Base-by-base conservation (phyloP, 1,284 basidiomycete genomes). In the Trichosporon coremiiforme region DNA sequence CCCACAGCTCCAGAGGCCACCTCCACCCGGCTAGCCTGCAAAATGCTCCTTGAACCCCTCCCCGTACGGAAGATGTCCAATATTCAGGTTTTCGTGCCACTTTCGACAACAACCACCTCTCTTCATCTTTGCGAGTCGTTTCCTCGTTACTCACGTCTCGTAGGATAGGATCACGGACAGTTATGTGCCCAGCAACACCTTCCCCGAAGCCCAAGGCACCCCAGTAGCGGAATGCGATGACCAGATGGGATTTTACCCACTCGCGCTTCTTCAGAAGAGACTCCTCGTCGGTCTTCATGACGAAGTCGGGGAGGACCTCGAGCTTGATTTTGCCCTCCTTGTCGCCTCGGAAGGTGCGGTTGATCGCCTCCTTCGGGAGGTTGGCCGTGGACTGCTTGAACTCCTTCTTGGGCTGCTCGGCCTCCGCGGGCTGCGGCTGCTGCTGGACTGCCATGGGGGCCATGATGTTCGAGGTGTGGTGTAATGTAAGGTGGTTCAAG, bases 121-220 rank as follows among this genome's bases (percentile, higher is more conserved):
- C 45, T 7, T 13, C 6, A 8, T 20, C 45, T n/a, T 47, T 9
- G n/a, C 45, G 45, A 20, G 20, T 7, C 45, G 17, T 20, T 20
- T 47, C n/a, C 20, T 7, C 4, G n/a, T 55, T 9, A 57, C 65
- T 57, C 45, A 57, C 50, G 72, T 77, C 79, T 2, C 73, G 70
- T 22, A 76, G 63, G 66, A 82, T 76, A 1, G 81, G 81, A 74
- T 89, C 88, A 77, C 88, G 85, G 64, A 89, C 87, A 22, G 89
- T 90, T 72, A 90, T 87, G 78, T 90, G 89, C 0, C 88, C 88
- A 5, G 87, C 86, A n/a, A 87, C 84, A 10, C 88, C 88, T 73
- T 90, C 89, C 67, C 88, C 88, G 74, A 85, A 89, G 2, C 88
- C 88, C 25, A 86, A 78, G 68, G 86, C 84, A 31, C 85, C 87